phyloP scores from a whole-genome alignment of 495 filamentous ascomycete species.

The Penicillium ucsense region DNA sequence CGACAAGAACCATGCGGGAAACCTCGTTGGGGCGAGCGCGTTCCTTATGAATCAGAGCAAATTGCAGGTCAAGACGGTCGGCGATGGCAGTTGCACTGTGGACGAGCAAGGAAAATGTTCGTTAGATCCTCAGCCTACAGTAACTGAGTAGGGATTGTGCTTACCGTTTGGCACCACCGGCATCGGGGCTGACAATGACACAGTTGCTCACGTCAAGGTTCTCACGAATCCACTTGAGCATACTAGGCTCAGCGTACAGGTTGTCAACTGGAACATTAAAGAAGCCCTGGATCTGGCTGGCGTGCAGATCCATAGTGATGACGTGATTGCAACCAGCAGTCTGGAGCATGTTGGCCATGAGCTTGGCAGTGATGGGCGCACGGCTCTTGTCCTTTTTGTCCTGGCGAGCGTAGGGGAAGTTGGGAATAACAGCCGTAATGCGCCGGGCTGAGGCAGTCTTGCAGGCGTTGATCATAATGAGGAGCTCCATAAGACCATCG shows the following conservation, averaged over 20 bases:
- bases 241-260: conserved; percentile 90
- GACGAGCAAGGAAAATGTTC: neutral
- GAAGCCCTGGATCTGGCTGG: conserved; percentile 68
- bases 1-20: conserved; percentile 81
- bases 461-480: conserved; percentile 99
- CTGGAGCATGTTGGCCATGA: conserved; percentile 97
- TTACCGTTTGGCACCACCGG: conserved; percentile 91
- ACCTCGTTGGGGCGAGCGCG: conserved; percentile 92
- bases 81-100: conserved; percentile 84
- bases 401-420: conserved; percentile 98
- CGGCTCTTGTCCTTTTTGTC: conserved; percentile 98
- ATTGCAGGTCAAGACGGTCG: conserved; percentile 85
- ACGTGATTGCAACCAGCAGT: conserved; percentile 83
- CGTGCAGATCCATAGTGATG: conserved; percentile 76
- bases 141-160: conserved; percentile 9
- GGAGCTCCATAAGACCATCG: conserved; percentile 95
- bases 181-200: conserved; percentile 94
- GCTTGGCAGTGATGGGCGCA: conserved; percentile 75
- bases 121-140: neutral
- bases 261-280: conserved; percentile 98
- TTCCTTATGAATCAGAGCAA: conserved; percentile 99
- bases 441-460: conserved; percentile 89
- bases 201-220: conserved; percentile 74
- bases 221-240: conserved; percentile 81
- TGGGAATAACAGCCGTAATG: conserved; percentile 88